A percentile compares a stretch with the other conserved stretches of the same genome.
Conservation (phyloP, 2,329 filamentous ascomycete species). For the Acephala macrosclerotiorum region DNA sequence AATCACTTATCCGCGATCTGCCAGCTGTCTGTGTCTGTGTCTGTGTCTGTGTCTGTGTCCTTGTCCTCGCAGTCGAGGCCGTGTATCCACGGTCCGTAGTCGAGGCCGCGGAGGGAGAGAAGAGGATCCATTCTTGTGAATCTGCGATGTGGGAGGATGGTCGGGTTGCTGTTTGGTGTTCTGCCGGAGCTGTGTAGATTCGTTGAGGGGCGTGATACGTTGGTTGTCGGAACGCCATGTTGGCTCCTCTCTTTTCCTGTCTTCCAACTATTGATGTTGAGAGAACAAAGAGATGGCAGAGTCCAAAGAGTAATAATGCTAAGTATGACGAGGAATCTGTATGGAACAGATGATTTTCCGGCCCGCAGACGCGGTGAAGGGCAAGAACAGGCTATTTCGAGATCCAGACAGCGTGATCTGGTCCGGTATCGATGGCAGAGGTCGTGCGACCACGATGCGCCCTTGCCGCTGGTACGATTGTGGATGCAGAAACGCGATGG, state of each 20-base stretch:
- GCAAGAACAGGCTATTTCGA: background rate
- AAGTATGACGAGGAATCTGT: background rate
- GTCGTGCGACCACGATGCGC: conserved; percentile 7
- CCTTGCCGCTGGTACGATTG: conserved; percentile 5
- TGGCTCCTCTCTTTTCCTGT: conserved; percentile 5
- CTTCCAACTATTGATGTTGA: background rate
- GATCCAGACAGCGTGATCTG: background rate
- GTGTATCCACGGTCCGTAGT: conserved; percentile 73
- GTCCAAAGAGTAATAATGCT: background rate
- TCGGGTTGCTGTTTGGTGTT: conserved; percentile 42
- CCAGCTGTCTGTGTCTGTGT: conserved; percentile 73
- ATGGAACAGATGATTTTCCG: conserved; percentile 1
- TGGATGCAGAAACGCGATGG: background rate
- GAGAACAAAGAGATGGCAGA: background rate
- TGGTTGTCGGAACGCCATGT: conserved; percentile 68
- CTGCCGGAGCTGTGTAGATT: conserved; percentile 50
- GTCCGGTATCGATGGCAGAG: background rate
- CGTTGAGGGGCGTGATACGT: conserved; percentile 59
- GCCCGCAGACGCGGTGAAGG: background rate
- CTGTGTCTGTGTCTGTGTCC: conserved; percentile 68
- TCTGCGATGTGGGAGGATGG: conserved; percentile 60
- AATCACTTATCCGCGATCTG: conserved; percentile 78
- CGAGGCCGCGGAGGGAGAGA: conserved; percentile 77
- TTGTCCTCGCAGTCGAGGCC: conserved; percentile 68
- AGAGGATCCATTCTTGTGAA: conserved; percentile 95